Base-by-base conservation (phyloP, 306 rosid genomes). In the Arachis hypogaea region DNA sequence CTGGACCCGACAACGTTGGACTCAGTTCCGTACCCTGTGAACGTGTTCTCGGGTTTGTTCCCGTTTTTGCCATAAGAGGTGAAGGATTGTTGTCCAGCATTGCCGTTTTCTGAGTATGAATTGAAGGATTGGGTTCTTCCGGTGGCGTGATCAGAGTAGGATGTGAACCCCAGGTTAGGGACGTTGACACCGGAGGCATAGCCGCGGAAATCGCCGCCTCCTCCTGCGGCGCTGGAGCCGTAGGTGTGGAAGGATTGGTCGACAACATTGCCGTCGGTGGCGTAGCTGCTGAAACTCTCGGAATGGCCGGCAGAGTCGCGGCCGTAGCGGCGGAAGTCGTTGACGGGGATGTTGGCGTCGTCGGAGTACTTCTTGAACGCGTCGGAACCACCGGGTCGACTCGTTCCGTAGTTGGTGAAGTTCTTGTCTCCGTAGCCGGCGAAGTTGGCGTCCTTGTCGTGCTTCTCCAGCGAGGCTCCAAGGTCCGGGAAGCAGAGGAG, bases 251-350 rank as follows among this genome's bases (percentile, higher is more conserved):
- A 95, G 71, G 88, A 66, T 80, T 92, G 85, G 80, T 95, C 97
- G 16, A 83, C 85, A 5, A 95, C 98, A 84, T 95, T 95, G 5
- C 93, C 85, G 0, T 78, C 64, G 0, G 73, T 6, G 7, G 68
- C 92, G 66, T 95, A 95, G 80, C 60, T 86, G 55, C 12, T 33
- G 75, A 95, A 95, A 22, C 60, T 55, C 28, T 95, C 98, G 7
- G 71, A 57, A 72, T 92, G 98, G 0, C 88, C 83, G 16, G 84
- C 64, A 12, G 97, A 86, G 76, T 82, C 82, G 0, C 91, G 92
- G 84, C 98, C 87, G 86, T 95, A 95, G 9, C 98, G 90, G 4
- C 97, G 86, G 92, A 95, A 95, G 57, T 93, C 91, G 84, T 88
- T 87, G 42, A 86, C 85, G 28, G 93, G 82, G 18, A 95, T 11